Percentiles rank a stretch among this genome's conserved stretches.
Conservation (phyloP, 257 asterid species). For the Linderniella brevidens region DNA sequence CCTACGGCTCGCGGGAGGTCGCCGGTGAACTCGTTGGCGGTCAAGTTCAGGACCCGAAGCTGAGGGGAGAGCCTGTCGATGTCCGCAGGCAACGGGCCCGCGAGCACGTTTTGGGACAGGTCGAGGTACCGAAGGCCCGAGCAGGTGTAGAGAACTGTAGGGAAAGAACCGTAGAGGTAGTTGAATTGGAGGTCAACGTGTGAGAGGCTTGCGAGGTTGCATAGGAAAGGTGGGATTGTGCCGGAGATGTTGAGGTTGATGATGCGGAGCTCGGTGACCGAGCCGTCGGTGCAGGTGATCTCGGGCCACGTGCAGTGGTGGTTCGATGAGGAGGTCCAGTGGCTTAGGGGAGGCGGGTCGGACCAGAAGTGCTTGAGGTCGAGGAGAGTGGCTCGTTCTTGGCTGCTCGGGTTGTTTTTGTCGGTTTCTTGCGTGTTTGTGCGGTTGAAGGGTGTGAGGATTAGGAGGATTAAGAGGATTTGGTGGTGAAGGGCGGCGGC, state of each 20-base stretch:
- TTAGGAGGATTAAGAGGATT: no score
- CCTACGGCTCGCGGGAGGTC: slow-evolving; percentile 55
- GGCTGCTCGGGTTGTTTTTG: no score
- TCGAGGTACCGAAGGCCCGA: slow-evolving; percentile 30
- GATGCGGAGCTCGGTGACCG: slow-evolving; percentile 30
- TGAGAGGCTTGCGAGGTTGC: slow-evolving; percentile 31
- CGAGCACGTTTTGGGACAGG: slow-evolving; percentile 45
- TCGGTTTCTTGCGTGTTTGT: no score
- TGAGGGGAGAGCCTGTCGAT: slow-evolving; percentile 25
- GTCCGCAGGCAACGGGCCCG: slow-evolving; percentile 39
- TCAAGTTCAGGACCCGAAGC: slow-evolving; percentile 32
- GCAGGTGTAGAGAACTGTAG: slow-evolving; percentile 27
- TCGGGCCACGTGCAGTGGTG: slow-evolving; percentile 34
- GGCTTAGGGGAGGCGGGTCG: slow-evolving; percentile 15
- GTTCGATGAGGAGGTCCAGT: slow-evolving; percentile 31
- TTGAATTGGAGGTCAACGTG: slow-evolving; percentile 27
- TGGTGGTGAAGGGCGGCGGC: no score
- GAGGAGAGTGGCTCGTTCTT: slow-evolving; percentile 30
- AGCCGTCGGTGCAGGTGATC: slow-evolving; percentile 21
- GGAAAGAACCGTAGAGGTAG: slow-evolving; percentile 31
- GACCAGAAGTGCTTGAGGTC: slow-evolving; percentile 22
- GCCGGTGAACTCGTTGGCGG: slow-evolving; percentile 60
- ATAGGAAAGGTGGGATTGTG: slow-evolving; percentile 28
- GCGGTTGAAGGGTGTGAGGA: no score
- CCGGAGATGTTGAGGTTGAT: slow-evolving; percentile 14